Conservation (phyloP, 257 asterid species). For the Salvia hispanica region DNA sequence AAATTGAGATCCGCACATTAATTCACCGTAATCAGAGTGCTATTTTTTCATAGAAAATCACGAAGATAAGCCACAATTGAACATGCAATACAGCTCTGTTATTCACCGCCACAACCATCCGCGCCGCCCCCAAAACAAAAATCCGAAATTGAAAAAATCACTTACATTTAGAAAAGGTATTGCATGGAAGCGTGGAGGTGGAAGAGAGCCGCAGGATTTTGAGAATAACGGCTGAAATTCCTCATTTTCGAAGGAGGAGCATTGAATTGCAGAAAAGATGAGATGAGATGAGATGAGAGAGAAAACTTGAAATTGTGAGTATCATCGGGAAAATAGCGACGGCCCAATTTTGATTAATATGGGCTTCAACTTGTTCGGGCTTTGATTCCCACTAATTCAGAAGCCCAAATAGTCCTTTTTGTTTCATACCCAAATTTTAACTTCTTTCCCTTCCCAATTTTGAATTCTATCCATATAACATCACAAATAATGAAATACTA, state of each 20-base stretch:
- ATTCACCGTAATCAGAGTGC: conserved; percentile 25
- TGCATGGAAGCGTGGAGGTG: conserved; percentile 31
- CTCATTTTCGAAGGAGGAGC: conserved; percentile 16
- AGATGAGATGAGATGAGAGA: conserved; percentile 38
- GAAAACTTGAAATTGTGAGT: background rate
- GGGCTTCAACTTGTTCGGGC: too few species aligned
- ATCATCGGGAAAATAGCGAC: too few species aligned
- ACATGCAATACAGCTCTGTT: conserved; percentile 30
- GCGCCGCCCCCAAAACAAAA: conserved; percentile 1
- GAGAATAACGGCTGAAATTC: conserved; percentile 25
- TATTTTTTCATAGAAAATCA: conserved; percentile 19
- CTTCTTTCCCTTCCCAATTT: too few species aligned
- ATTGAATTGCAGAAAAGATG: conserved; percentile 24
- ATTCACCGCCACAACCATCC: background rate
- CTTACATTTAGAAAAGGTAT: conserved; percentile 20
- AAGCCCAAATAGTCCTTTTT: too few species aligned
- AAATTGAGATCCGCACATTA: conserved; percentile 16
- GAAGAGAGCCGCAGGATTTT: conserved; percentile 21
- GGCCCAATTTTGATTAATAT: too few species aligned
- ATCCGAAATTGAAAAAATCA: background rate
- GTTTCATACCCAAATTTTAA: too few species aligned
- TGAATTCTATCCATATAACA: too few species aligned
- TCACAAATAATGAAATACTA: too few species aligned
- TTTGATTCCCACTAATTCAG: too few species aligned
- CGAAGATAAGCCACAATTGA: conserved; percentile 13